Evolutionary conservation across 2,329 filamentous ascomycete species (phyloP), one percentile per base, ranked within the genome.

Genomic region (Drechslerella coelobrocha): DNA sequence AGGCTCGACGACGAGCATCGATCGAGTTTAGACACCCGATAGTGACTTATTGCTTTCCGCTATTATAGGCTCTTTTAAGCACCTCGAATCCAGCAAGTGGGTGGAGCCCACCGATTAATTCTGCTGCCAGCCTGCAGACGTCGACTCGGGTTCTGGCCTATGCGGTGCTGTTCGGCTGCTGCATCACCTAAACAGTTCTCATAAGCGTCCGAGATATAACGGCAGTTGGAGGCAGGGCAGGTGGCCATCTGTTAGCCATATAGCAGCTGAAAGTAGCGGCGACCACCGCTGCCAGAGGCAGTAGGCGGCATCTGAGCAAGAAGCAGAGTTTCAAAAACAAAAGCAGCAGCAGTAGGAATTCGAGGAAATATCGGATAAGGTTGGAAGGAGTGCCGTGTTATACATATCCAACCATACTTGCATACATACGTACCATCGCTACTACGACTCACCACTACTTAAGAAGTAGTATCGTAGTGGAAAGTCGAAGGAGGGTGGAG

Each of bases 131-230:
- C 41, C 41, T 45, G 41, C 41, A 45, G 41, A 45, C 41, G 41
- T 45, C 41, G 8, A 45, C 41, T 45, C 41, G 41, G 41, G 41
- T 45, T 45, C 41, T 45, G 17, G 41, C 41, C 41, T 45, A 17
- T 45, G 41, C 10, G 19, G 41, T 45, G 41, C 41, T 45, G 41
- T 45, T 45, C 41, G 41, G 41, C 41, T 45, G 19, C 41, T 45
- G 41, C 41, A 45, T 45, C 41, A 60, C 55, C 47, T 41, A 26
- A 43, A 39, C 56, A 29, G 41, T 45, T 61, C 45, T 61, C 50
- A 61, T 10, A 52, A 61, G 23, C 21, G 23, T 31, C 56, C 56
- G 56, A 51, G 56, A 61, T 47, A 61, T 61, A 61, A 61, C 56
- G 56, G 50, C 56, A 61, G 56, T 50, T 61, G 31, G 56, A 61